phyloP scores from a whole-genome alignment of 164 flowering plant genomes.

The Vitis rotundifolia region DNA sequence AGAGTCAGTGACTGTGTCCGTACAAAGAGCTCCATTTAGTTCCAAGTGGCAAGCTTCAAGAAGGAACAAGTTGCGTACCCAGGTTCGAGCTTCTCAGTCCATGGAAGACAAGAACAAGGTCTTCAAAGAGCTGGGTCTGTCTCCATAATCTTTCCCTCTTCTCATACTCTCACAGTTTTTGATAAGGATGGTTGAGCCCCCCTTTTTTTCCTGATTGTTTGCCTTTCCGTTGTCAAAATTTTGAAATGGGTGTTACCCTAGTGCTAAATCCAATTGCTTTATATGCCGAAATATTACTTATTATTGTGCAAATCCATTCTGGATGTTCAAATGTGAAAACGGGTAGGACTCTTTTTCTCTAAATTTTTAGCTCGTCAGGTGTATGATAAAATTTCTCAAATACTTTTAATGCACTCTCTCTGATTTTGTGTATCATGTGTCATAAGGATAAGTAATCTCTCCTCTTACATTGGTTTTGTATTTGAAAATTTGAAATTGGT shows the following conservation, averaged over 20 bases:
- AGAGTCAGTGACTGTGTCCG: conserved; percentile 13
- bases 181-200: not conserved
- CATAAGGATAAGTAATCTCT: not conserved
- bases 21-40: conserved; percentile 11
- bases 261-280: not conserved
- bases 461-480: not conserved
- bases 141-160: conserved; percentile 10
- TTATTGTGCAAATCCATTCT: not conserved
- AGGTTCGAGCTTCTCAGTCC: conserved; percentile 62
- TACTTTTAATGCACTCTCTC: too few relatives aligned
- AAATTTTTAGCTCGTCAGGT: not conserved
- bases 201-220: not conserved
- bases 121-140: conserved; percentile 69
- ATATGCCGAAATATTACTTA: not conserved
- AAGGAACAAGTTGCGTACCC: conserved; percentile 8
- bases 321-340: not conserved
- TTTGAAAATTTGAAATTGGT: not conserved
- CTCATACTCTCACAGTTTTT: not conserved
- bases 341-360: not conserved
- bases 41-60: conserved; percentile 15
- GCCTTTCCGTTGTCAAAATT: not conserved
- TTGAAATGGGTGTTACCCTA: not conserved
- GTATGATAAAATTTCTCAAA: too few relatives aligned
- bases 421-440: too few relatives aligned
- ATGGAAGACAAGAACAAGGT: conserved; percentile 49